Evolutionary conservation across 768 basidiomycete genomes (phyloP), one percentile per base, ranked within the genome.

Genomic region (Naganishia antarctica): DNA sequence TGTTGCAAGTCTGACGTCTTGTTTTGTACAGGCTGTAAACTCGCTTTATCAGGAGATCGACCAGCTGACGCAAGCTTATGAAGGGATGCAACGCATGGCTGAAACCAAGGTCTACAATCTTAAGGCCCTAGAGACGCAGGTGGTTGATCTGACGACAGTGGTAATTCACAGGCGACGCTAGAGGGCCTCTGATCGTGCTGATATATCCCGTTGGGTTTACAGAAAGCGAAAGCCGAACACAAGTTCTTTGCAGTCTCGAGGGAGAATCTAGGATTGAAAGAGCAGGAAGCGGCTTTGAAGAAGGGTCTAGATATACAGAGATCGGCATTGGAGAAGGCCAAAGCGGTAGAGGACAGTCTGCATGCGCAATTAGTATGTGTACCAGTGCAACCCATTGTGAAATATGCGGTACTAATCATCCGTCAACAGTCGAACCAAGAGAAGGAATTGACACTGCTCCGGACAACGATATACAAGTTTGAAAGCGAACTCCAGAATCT

Each of bases 181-280:
- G n/a, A n/a, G n/a, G n/a, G n/a, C n/a, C n/a, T n/a, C n/a, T n/a
- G n/a, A n/a, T n/a, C 4, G 61, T 64, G 66, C 45, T 66, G 28
- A 31, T 23, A 1, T 12, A 5, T 4, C 15, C 40, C 13, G 15
- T 34, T 11, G 45, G 25, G 15, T 23, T 32, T 34, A 32, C 78
- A 97, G 91, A 90, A 90, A 87, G 89, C 91, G 9, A 97, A 94
- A 79, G 86, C 89, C 16, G 93, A 97, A 65, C 94, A 92, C 80
- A 97, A 93, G 76, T 98, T 85, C 74, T 98, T 86, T 73, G 84
- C 89, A 18, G 86, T 87, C 2, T 89, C 94, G 86, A 86, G 91
- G 31, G 86, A 87, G 63, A 91, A 88, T 78, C 18, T 37, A 37
- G 65, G 60, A 4, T 45, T 66, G 28, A 37, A 34, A 26, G 91